Evolutionary conservation across 2,329 filamentous ascomycete genomes (phyloP).

Genomic region (Exserohilum turcica): DNA sequence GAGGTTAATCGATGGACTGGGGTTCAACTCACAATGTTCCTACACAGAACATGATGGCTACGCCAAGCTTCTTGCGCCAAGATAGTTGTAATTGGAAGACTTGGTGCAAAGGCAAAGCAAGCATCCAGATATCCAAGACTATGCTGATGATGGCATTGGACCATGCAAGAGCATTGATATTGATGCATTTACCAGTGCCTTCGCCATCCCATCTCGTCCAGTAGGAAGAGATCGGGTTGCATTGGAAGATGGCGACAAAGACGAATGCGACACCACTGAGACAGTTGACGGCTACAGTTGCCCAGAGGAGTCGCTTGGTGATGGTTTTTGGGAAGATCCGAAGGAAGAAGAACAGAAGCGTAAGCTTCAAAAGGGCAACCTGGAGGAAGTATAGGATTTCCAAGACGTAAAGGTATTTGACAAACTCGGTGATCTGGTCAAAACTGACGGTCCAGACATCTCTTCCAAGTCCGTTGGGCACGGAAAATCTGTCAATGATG

Average conservation of each 20-base stretch:
- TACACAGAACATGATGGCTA: conserved; percentile 47
- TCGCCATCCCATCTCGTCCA: conserved; percentile 41
- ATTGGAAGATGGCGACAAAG: conserved; percentile 38
- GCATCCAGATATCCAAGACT: conserved; percentile 38
- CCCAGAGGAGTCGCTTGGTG: conserved; percentile 20
- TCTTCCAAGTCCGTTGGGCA: conserved; percentile 52
- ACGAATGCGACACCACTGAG: conserved; percentile 29
- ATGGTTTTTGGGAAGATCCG: conserved; percentile 36
- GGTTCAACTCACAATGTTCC: conserved; percentile 38
- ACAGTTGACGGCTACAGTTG: conserved; percentile 31
- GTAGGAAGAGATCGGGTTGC: conserved; percentile 39
- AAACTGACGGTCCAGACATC: conserved; percentile 59
- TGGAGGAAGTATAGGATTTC: conserved; percentile 44
- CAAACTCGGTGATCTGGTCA: conserved; percentile 52
- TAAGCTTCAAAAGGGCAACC: conserved; percentile 34
- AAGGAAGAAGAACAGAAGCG: conserved; percentile 37
- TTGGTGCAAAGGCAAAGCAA: conserved; percentile 43
- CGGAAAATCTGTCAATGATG: conserved; percentile 26
- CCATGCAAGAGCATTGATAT: conserved; percentile 44
- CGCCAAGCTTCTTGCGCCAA: conserved; percentile 45
- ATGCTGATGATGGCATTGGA: conserved; percentile 43
- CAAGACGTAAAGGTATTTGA: conserved; percentile 39
- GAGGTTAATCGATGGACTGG: too few relatives aligned
- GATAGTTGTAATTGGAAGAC: conserved; percentile 39
- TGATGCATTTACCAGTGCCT: conserved; percentile 39